Evolutionary conservation across 148 eudicot species (phyloP).

Genomic region (Pharnaceum exiguum): DNA sequence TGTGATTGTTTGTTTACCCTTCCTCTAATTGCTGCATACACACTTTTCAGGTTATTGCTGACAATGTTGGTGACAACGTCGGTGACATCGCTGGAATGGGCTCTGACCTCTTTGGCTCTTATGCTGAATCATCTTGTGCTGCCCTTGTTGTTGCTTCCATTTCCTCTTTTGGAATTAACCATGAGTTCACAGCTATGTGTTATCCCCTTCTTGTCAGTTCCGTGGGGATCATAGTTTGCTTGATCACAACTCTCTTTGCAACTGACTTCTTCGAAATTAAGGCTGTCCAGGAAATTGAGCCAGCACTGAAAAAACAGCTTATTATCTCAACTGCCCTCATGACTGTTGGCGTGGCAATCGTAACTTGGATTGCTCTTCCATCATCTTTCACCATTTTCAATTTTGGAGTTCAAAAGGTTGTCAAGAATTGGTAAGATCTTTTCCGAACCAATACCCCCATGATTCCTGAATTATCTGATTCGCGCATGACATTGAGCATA

Average conservation of each 20-base stretch:
- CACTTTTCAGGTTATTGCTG: constrained; percentile 62
- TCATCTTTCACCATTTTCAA: constrained; percentile 77
- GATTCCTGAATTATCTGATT: background rate
- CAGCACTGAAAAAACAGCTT: constrained; percentile 70
- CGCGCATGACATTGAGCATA: background rate
- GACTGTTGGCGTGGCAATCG: constrained; percentile 69
- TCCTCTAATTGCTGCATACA: background rate
- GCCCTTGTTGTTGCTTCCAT: constrained; percentile 69
- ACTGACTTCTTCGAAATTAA: constrained; percentile 75
- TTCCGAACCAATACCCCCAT: too few species aligned
- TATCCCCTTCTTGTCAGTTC: constrained; percentile 61
- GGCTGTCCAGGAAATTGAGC: constrained; percentile 69
- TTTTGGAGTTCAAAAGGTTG: constrained; percentile 73
- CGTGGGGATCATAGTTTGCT: constrained; percentile 53
- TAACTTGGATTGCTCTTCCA: constrained; percentile 61
- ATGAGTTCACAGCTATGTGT: constrained; percentile 56
- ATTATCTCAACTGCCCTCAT: constrained; percentile 74
- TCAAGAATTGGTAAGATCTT: constrained; percentile 71
- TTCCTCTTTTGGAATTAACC: constrained; percentile 57
- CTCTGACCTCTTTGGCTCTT: constrained; percentile 68
- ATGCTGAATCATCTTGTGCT: constrained; percentile 62
- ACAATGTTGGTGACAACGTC: constrained; percentile 71
- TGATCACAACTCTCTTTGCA: constrained; percentile 72
- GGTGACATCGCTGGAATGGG: constrained; percentile 90
- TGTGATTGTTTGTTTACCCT: background rate